Evolutionary conservation across 2,329 filamentous ascomycete species (phyloP), one percentile per base, ranked within the genome.

Genomic region (Penicillium olsonii): DNA sequence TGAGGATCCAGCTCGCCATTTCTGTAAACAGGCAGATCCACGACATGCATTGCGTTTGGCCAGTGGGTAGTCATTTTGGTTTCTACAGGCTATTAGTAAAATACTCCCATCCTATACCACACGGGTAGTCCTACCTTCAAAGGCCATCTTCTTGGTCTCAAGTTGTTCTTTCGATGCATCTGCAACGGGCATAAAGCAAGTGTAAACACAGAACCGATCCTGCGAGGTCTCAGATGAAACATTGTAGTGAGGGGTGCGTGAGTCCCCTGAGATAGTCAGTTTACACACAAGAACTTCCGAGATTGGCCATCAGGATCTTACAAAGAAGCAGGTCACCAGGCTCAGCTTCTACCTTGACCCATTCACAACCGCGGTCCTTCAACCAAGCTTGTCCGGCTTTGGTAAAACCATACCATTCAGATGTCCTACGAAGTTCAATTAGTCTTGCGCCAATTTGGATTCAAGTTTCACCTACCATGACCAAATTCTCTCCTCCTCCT

Each of bases 241-340:
- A 17, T 74, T 75, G 41, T 69, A 74, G 49, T 75, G 73, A 43
- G 69, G 57, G 0, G 63, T 66, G 4, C 69, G 64, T 27, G 57
- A 63, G 50, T 74, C 71, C 71, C 50, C 50, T 53, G 17, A 7
- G 8, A 7, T 12, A 9, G 35, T 37, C 20, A 37, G 35, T 8
- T 37, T 15, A 6, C n/a, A n/a, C 3, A n/a, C 29, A 31, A n/a
- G 7, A n/a, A n/a, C 29, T 31, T 31, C 12, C 22, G 5, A 24
- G 4, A 24, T 24, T 24, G 22, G 7, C 12, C 12, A 31, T 4
- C 29, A 3, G 29, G 14, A n/a, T n/a, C 50, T 40, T 53, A 53
- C 72, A 76, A 15, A 76, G 63, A 5, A 76, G 59, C 42, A 76
- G 55, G 19, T 76, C 74, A 20, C 74, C 74, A 1, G 74, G 74